Percentiles rank a stretch among this genome's conserved stretches.
These are phyloP conservation scores for Blastocrithidia nonstop DNA, from an alignment of 208 protist genomes.

Conservation along the genomic window DNA sequence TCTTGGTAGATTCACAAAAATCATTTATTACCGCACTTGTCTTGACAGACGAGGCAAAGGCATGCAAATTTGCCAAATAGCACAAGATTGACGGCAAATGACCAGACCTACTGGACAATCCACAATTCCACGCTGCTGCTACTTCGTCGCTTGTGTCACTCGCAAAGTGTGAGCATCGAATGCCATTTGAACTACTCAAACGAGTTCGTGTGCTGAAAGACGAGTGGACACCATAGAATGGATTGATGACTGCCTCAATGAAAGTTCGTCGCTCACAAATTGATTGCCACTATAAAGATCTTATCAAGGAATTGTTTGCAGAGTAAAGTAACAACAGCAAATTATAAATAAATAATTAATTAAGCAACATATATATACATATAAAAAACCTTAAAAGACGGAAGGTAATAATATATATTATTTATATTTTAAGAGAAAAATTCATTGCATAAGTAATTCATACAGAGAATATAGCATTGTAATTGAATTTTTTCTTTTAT, in stretches of 20 bases:
- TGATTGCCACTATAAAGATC: slow-evolving; percentile 32
- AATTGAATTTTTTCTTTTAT: no score
- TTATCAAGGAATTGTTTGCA: slow-evolving; percentile 47
- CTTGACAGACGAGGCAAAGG: slow-evolving; percentile 45
- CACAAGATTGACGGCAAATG: slow-evolving; percentile 14
- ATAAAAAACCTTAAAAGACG: not conserved
- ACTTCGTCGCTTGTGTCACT: slow-evolving; percentile 13
- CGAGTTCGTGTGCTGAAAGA: slow-evolving; percentile 36
- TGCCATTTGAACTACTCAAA: slow-evolving; percentile 51
- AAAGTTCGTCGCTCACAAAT: slow-evolving; percentile 61
- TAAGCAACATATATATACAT: slow-evolving; percentile 1
- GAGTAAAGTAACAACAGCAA: slow-evolving; percentile 8
- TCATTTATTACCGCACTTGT: slow-evolving; percentile 44
- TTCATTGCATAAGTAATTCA: no score
- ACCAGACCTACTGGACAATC: slow-evolving; percentile 16
- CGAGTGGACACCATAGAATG: slow-evolving; percentile 81
- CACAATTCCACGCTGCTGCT: slow-evolving; percentile 16
- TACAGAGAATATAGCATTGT: no score
- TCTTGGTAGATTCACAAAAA: slow-evolving; percentile 40
- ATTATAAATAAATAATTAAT: not conserved
- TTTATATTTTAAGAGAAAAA: no score
- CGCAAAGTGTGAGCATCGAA: slow-evolving; percentile 26
- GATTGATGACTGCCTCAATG: slow-evolving; percentile 49
- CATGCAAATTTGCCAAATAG: slow-evolving; percentile 20
- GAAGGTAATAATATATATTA: not conserved